Conservation (phyloP, 1,284 basidiomycete species). For the Coniophora puteana region DNA sequence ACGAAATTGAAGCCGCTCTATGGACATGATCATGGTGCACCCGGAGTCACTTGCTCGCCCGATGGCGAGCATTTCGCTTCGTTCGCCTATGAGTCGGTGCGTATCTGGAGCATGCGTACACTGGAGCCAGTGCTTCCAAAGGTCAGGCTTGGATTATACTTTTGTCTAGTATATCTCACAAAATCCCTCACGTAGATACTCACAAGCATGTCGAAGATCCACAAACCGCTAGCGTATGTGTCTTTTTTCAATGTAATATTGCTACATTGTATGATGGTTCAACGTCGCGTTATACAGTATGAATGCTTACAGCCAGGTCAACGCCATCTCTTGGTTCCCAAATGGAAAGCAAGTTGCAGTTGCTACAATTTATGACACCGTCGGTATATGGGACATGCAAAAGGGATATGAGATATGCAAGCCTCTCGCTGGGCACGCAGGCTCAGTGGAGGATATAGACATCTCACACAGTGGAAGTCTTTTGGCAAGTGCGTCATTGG, state of each 20-base stretch:
- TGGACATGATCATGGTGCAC: not conserved
- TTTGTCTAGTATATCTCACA: no score
- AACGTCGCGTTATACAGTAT: no score
- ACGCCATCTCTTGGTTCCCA: constrained; percentile 50
- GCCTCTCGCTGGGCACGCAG: constrained; percentile 3
- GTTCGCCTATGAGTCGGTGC: constrained; percentile 2
- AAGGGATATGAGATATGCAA: constrained; percentile 1
- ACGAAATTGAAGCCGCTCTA: not conserved
- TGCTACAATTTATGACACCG: constrained; percentile 36
- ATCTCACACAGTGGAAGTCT: not conserved
- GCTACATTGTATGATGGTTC: no score
- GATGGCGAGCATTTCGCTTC: not conserved
- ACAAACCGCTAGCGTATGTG: no score
- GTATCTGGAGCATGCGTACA: constrained; percentile 9
- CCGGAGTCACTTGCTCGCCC: constrained; percentile 4
- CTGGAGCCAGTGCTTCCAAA: no score
- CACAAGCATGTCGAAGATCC: no score
- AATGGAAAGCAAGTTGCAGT: constrained; percentile 56
- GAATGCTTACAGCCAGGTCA: no score
- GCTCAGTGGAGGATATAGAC: not conserved
- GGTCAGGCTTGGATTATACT: no score
- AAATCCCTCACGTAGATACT: no score
- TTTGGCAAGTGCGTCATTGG: not conserved
- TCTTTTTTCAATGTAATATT: no score
- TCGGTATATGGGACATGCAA: constrained; percentile 3